Evolutionary conservation across 2,329 filamentous ascomycete species (phyloP).

Genomic region (Septoria petroselini): DNA sequence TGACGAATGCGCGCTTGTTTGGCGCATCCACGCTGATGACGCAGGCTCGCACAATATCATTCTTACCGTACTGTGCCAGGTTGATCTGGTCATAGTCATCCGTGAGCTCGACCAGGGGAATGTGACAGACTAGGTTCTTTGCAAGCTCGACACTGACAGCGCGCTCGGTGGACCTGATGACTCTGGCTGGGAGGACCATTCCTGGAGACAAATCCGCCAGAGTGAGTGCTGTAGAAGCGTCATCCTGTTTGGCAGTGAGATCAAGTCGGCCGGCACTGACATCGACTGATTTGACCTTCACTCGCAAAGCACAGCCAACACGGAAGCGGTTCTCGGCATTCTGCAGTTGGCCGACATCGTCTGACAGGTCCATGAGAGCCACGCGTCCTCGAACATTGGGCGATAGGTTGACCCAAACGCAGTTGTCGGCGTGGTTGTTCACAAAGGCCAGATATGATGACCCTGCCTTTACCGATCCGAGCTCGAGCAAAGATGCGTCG

Average conservation of each 20-base stretch:
- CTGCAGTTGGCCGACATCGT: conserved; percentile 75
- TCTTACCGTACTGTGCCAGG: conserved; percentile 71
- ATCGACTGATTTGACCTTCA: conserved; percentile 74
- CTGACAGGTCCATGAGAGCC: conserved; percentile 76
- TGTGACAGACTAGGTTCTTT: conserved; percentile 71
- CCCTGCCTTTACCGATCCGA: conserved; percentile 70
- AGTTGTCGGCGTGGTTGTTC: conserved; percentile 79
- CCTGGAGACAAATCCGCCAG: conserved; percentile 72
- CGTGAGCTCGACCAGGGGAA: conserved; percentile 76
- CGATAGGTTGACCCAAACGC: conserved; percentile 86
- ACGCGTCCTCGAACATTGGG: conserved; percentile 84
- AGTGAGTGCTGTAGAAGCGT: conserved; percentile 54
- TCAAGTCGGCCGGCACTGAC: conserved; percentile 71
- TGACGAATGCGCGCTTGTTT: conserved; percentile 82
- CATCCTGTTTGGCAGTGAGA: conserved; percentile 50
- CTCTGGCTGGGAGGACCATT: conserved; percentile 75
- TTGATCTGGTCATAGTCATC: conserved; percentile 84
- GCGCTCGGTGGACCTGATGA: conserved; percentile 82
- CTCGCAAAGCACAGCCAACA: conserved; percentile 80
- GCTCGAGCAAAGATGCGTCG: conserved; percentile 62
- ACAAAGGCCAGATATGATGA: conserved; percentile 77
- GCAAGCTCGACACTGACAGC: conserved; percentile 83
- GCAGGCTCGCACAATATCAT: conserved; percentile 84
- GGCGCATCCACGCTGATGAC: conserved; percentile 73
- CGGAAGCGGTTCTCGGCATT: conserved; percentile 79